Evolutionary conservation across 768 basidiomycete species (phyloP), one percentile per base, ranked within the genome.

Genomic region (Panaeolus papilionaceus): DNA sequence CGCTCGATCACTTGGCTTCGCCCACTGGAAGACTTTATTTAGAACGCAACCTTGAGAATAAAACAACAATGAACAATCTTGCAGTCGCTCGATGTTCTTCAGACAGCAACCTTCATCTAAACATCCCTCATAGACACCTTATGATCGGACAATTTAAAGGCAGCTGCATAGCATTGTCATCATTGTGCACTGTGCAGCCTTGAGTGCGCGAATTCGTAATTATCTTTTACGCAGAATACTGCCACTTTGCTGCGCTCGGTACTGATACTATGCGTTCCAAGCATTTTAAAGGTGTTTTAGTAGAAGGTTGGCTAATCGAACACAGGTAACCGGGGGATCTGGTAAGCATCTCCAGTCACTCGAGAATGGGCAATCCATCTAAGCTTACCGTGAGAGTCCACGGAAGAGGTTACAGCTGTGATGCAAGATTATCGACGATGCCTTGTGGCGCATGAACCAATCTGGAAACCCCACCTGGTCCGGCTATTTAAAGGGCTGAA

Each of bases 401-500:
- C 16, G 54, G 20, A 58, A 58, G 33, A 33, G 33, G 33, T 33
- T 33, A 33, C 54, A 58, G 54, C 9, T 58, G 47, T 51, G 47
- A 58, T 58, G 54, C 26, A 58, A 58, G 54, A 58, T 58, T 58
- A 58, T 58, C 54, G 10, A 44, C 42, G 42, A 7, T 51, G 7
- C 26, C 8, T 51, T 51, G 47, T 23, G 47, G 47, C 23, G 26
- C 26, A 28, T 26, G 47, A 33, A 58, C 54, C 8, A 58, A 58
- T 58, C 54, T 58, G 54, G 54, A 58, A 58, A 58, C 54, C 54
- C 54, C 54, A 58, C 54, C 6, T 11, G 49, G 23, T 16, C 16
- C 6, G 3, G 1, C 54, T 58, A 58, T 58, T 33, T 58, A 58
- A 58, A 58, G 33, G 26, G 26, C 4, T 16, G 11, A 58, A 58